These are phyloP conservation scores for Astragalus membranaceus DNA, from an alignment of 306 rosid genomes.

Conservation along the genomic window DNA sequence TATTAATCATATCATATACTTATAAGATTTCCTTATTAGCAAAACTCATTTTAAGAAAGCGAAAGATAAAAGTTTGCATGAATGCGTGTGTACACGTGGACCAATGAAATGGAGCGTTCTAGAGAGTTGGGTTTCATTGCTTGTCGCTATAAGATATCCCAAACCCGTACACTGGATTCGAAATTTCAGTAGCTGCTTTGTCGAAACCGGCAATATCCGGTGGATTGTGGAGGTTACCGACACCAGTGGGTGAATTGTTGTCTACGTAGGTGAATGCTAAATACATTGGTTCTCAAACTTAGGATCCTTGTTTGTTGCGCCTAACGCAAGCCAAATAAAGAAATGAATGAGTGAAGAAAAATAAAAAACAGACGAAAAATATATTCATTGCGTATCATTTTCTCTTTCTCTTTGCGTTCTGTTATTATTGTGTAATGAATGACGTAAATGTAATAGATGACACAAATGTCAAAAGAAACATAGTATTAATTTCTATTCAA, in stretches of 20 bases:
- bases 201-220: constrained; percentile 34
- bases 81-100: too few species aligned
- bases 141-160: neutral
- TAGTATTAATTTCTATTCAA: neutral
- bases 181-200: constrained; percentile 36
- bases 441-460: neutral
- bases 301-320: constrained; percentile 7
- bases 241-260: constrained; percentile 5
- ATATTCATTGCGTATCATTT: neutral
- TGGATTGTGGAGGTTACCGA: constrained; percentile 20
- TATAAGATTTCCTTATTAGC: too few species aligned
- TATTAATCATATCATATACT: too few species aligned
- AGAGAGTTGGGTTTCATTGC: too few species aligned
- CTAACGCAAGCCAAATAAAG: constrained; percentile 12
- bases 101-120: too few species aligned
- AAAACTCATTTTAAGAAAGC: too few species aligned
- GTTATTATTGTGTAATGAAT: constrained; percentile 1
- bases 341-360: neutral
- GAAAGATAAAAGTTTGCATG: too few species aligned
- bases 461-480: neutral
- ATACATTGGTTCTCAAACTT: neutral
- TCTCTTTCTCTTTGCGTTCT: constrained; percentile 5
- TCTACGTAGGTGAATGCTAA: constrained; percentile 25
- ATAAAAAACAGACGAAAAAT: neutral
- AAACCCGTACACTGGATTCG: constrained; percentile 29